Conservation (phyloP, 345 rosid species). For the Pugionium cornutum region DNA sequence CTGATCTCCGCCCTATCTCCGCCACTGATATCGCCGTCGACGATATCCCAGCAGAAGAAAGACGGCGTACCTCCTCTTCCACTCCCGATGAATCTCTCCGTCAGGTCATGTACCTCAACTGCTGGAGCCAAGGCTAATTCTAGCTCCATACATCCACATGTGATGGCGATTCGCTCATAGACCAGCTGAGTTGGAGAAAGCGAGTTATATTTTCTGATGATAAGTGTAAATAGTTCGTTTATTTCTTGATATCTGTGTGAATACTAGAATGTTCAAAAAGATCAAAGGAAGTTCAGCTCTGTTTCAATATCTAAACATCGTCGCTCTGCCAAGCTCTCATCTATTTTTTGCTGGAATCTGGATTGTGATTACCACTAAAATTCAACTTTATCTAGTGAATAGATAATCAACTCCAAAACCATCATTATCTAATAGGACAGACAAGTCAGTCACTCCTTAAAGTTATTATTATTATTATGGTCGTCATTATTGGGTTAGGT, state of each 20-base stretch:
- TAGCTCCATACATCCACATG: not conserved
- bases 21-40: slow-evolving; percentile 46
- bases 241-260: slow-evolving; percentile 8
- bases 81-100: slow-evolving; percentile 70
- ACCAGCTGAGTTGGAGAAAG: slow-evolving; percentile 5
- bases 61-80: slow-evolving; percentile 35
- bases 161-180: slow-evolving; percentile 1
- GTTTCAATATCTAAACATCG: not conserved
- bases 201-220: slow-evolving; percentile 5
- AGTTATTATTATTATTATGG: not conserved
- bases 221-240: slow-evolving; percentile 29
- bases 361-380: slow-evolving; percentile 18
- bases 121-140: slow-evolving; percentile 76
- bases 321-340: not conserved
- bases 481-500: slow-evolving; percentile 15
- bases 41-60: slow-evolving; percentile 14
- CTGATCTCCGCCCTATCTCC: slow-evolving; percentile 60
- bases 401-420: slow-evolving; percentile 15
- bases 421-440: slow-evolving; percentile 31
- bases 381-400: slow-evolving; percentile 29
- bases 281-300: slow-evolving; percentile 26
- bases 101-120: slow-evolving; percentile 81
- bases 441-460: slow-evolving; percentile 27
- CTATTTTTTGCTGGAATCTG: slow-evolving; percentile 8
- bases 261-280: slow-evolving; percentile 5